Conservation (phyloP, 768 basidiomycete genomes). For the Russula griseocarnosa region DNA sequence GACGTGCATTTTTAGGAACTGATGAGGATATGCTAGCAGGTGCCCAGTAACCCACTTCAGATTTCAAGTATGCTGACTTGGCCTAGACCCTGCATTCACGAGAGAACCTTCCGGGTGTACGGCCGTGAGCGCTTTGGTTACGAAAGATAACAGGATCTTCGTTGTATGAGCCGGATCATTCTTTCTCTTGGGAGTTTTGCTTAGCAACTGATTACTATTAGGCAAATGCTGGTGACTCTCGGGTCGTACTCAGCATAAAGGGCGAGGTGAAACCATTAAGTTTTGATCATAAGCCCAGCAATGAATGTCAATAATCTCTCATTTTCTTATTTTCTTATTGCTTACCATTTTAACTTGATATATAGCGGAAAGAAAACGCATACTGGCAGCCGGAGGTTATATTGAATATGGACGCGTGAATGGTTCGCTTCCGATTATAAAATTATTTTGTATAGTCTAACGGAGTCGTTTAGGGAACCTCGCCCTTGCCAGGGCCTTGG, state of each 20-base stretch:
- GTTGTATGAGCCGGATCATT: conserved; percentile 50
- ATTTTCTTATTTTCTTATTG: conserved; percentile 18
- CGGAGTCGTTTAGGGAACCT: conserved; percentile 67
- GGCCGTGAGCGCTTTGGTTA: conserved; percentile 83
- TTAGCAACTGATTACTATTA: conserved; percentile 41
- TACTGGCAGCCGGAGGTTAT: conserved; percentile 88
- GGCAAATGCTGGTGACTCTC: conserved; percentile 98
- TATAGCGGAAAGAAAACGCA: conserved; percentile 78
- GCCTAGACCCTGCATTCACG: conserved; percentile 73
- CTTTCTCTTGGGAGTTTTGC: not conserved
- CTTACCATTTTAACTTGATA: conserved; percentile 17
- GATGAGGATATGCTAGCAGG: conserved; percentile 91
- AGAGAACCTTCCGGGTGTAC: conserved; percentile 96
- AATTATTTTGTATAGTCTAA: not conserved
- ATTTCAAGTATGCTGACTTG: not conserved
- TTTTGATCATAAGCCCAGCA: conserved; percentile 93
- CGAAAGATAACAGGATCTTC: conserved; percentile 70
- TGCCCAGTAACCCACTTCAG: conserved; percentile 37
- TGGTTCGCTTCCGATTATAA: conserved; percentile 45
- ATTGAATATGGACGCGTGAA: conserved; percentile 97
- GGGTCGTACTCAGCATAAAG: conserved; percentile 79
- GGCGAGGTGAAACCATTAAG: conserved; percentile 87
- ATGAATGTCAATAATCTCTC: conserved; percentile 53
- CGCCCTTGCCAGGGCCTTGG: conserved; percentile 89
- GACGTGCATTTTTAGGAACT: conserved; percentile 85